Base-by-base conservation (phyloP, 495 filamentous ascomycete species). In the Daldinia childiae region DNA sequence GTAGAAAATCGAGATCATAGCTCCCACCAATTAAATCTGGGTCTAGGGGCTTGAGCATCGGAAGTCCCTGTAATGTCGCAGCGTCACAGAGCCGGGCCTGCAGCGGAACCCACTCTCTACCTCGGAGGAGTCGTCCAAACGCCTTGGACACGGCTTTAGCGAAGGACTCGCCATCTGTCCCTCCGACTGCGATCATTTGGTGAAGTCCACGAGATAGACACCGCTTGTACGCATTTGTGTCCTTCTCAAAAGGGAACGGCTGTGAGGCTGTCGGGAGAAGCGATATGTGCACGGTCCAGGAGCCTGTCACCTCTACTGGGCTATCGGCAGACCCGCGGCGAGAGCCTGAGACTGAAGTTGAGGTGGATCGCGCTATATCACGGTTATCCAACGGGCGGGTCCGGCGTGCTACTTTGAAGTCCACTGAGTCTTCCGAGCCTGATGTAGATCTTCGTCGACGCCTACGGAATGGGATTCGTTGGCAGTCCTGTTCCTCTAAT, bases 241-340 rank as follows among this genome's bases (percentile, higher is more conserved):
- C 85, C 76, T 86, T 84, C 79, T 88, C 86, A 75, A 88, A 88
- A 7, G 86, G 86, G 72, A 88, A 86, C 36, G 85, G 82, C 64
- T 85, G 82, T 50, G 73, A 77, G 15, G 78, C 80, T 62, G 81
- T 82, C 11, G 86, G 86, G 1, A 87, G 80, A 27, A 87, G 82
- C 21, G 84, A 86, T 43, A 87, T 79, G 69, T 87, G 86, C 26
- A 87, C 85, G 6, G 86, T 87, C 86, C 86, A 87, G 9, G 82
- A 74, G 41, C 79, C 72, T 45, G 41, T 72, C 34, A 68, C 62
- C 41, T 76, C 68, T 21, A 66, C n/a, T 30, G 62, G 62, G 9
- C 39, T 34, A 32, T 66, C 58, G 43, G 62, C 17, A 14, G 38
- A 19, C 11, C 52, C 66, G 9, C 61, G 38, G 43, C 38, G 50